These are phyloP conservation scores for Fusarium bactridioides DNA, from an alignment of 2,329 filamentous ascomycete genomes.

Conservation along the genomic window DNA sequence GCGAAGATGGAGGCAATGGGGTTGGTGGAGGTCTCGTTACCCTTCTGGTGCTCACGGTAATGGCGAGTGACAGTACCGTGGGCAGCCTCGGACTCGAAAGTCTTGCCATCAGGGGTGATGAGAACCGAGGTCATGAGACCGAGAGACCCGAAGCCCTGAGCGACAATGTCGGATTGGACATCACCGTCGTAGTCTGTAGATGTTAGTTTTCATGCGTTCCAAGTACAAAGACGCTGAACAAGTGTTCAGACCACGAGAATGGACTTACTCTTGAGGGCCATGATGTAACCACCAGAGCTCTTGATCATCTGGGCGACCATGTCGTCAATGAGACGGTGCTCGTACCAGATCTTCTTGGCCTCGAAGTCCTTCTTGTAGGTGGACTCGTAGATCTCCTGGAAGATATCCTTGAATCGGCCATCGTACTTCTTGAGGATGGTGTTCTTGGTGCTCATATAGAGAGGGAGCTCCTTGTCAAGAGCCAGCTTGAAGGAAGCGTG, in stretches of 20 bases:
- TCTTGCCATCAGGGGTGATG: slow-evolving; percentile 95
- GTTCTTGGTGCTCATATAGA: slow-evolving; percentile 99
- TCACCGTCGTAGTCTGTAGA: slow-evolving; percentile 93
- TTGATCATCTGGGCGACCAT: slow-evolving; percentile 99
- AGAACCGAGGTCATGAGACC: slow-evolving; percentile 98
- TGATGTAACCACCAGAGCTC: slow-evolving; percentile 94
- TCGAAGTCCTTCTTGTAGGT: slow-evolving; percentile 90
- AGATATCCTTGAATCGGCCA: slow-evolving; percentile 98
- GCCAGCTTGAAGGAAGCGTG: slow-evolving; percentile 98
- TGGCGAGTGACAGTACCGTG: slow-evolving; percentile 98
- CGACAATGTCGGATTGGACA: slow-evolving; percentile 97
- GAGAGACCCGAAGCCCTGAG: slow-evolving; percentile 96
- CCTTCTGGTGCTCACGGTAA: slow-evolving; percentile 99
- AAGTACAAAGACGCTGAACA: neutral
- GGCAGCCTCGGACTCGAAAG: slow-evolving; percentile 96
- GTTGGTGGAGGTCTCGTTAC: slow-evolving; percentile 96
- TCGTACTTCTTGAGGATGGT: slow-evolving; percentile 99
- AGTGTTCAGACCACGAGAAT: slow-evolving; percentile 6
- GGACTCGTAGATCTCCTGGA: slow-evolving; percentile 93
- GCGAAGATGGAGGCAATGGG: slow-evolving; percentile 99
- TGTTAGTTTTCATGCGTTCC: slow-evolving; percentile 20
- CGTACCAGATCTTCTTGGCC: slow-evolving; percentile 95
- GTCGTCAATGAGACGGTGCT: slow-evolving; percentile 98
- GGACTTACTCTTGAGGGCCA: slow-evolving; percentile 92
- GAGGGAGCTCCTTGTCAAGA: slow-evolving; percentile 82